phyloP scores from a whole-genome alignment of 345 rosid genomes.

The Camelina sativa region DNA sequence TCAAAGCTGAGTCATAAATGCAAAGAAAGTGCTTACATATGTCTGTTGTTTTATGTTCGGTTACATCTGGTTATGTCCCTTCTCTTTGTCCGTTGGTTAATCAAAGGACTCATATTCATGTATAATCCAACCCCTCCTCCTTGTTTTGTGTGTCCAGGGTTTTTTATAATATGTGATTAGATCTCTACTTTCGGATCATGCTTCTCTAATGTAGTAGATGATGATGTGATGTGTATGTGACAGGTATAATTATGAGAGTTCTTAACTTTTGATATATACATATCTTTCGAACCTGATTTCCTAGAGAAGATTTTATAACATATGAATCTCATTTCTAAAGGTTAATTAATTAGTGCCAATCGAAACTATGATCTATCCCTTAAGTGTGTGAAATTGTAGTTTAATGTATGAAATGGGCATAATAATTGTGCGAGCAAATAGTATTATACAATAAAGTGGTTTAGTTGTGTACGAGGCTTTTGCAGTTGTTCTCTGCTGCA shows the following conservation, averaged over 20 bases:
- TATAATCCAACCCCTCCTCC: constrained; percentile 29
- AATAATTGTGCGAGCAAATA: not conserved
- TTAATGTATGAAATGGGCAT: not conserved
- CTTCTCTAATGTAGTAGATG: constrained; percentile 22
- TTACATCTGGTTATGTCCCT: constrained; percentile 28
- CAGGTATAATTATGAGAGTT: not conserved
- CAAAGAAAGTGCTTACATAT: constrained; percentile 4
- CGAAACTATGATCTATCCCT: not conserved
- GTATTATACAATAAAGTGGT: not conserved
- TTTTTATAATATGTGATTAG: constrained; percentile 12
- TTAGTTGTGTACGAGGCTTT: constrained; percentile 5
- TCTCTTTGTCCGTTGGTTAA: constrained; percentile 37
- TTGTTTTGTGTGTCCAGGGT: constrained; percentile 37
- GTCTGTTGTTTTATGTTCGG: constrained; percentile 30
- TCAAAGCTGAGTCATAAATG: constrained; percentile 5
- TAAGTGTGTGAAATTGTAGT: not conserved
- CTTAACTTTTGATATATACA: not conserved
- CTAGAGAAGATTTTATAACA: not conserved
- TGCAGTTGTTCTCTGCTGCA: constrained; percentile 19
- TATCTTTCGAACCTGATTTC: not conserved
- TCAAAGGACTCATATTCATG: constrained; percentile 31
- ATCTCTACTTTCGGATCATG: constrained; percentile 31
- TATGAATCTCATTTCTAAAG: not conserved
- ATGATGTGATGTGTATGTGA: constrained; percentile 25
- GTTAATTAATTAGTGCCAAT: not conserved